Conservation (phyloP, 148 eudicot genomes). For the Chenopodium berlandieri region DNA sequence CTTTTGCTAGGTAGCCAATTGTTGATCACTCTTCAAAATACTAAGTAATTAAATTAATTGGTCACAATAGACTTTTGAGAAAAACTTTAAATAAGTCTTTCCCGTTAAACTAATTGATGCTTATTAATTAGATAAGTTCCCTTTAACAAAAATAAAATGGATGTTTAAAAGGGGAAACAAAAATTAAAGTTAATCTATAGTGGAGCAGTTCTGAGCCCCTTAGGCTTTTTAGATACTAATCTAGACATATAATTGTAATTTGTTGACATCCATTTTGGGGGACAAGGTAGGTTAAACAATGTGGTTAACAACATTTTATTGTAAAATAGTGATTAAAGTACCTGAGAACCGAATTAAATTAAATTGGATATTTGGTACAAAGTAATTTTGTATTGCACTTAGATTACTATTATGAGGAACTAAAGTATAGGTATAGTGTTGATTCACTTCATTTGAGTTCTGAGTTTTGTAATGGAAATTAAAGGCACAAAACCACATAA, state of each 20-base stretch:
- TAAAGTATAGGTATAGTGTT: neutral
- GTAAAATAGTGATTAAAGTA: neutral
- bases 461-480: neutral
- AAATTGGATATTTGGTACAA: neutral
- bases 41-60: too few relatives aligned
- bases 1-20: too few relatives aligned
- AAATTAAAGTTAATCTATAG: neutral
- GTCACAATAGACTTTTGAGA: too few relatives aligned
- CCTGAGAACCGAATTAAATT: neutral
- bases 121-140: too few relatives aligned
- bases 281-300: conserved; percentile 30
- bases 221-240: conserved; percentile 17
- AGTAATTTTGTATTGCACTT: neutral
- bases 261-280: conserved; percentile 32
- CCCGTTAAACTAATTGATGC: too few relatives aligned
- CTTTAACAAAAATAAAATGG: too few relatives aligned
- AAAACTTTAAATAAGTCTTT: too few relatives aligned
- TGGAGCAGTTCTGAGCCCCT: conserved; percentile 14
- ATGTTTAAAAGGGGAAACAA: too few relatives aligned
- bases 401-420: neutral
- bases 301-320: neutral
- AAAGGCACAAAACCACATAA: neutral
- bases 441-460: neutral
- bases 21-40: too few relatives aligned
- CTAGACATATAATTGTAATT: neutral